These are phyloP conservation scores for Pythium apleroticum DNA, from an alignment of 352 stramenopile species.

Conservation along the genomic window DNA sequence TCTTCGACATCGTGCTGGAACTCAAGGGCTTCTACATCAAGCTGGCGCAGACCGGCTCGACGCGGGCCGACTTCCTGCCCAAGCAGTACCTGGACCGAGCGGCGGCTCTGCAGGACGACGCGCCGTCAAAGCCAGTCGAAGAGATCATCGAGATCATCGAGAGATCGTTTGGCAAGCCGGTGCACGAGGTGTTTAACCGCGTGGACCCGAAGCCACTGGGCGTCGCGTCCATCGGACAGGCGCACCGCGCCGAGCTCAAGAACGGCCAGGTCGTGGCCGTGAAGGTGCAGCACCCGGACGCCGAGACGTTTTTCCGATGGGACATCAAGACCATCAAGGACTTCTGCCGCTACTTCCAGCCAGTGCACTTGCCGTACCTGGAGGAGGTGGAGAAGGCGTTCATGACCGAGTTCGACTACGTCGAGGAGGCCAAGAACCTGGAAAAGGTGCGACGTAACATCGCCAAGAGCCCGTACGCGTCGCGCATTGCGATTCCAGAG, in stretches of 20 bases:
- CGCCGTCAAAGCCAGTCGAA: conserved; percentile 66
- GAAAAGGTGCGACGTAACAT: conserved; percentile 90
- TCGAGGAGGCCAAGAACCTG: conserved; percentile 91
- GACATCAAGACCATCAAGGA: conserved; percentile 97
- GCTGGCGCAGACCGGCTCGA: conserved; percentile 79
- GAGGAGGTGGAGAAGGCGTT: conserved; percentile 97
- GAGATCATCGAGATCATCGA: conserved; percentile 80
- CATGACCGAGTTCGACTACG: conserved; percentile 98
- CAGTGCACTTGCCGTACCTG: conserved; percentile 91
- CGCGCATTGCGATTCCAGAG: conserved; percentile 78
- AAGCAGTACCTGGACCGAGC: conserved; percentile 78
- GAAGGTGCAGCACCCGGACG: conserved; percentile 94
- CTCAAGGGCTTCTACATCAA: conserved; percentile 91
- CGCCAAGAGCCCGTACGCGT: conserved; percentile 66
- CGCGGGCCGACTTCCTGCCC: conserved; percentile 75
- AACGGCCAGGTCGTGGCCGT: conserved; percentile 79
- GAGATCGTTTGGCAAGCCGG: conserved; percentile 59
- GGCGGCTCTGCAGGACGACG: conserved; percentile 77
- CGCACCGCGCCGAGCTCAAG: conserved; percentile 70
- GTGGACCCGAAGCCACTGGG: conserved; percentile 77
- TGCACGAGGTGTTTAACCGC: conserved; percentile 49
- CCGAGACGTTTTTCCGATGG: conserved; percentile 93
- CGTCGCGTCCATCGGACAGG: conserved; percentile 82
- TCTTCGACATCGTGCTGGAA: conserved; percentile 81
- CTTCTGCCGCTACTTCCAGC: conserved; percentile 95